Conservation (phyloP, 495 filamentous ascomycete species). For the Mycothermus thermophilus region DNA sequence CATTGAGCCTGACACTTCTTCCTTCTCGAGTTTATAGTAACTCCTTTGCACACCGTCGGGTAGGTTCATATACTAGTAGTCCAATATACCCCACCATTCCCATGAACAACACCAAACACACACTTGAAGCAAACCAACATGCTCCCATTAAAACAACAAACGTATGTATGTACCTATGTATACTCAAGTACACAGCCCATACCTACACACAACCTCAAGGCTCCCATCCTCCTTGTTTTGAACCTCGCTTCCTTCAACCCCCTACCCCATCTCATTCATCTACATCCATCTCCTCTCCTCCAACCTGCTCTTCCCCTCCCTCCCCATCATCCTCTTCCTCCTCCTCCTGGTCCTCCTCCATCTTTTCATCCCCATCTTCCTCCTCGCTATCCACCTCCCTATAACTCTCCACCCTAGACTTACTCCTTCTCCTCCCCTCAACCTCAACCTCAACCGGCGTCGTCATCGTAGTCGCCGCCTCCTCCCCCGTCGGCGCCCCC, state of each 20-base stretch:
- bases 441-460: too few relatives aligned
- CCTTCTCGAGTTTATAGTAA: too few relatives aligned
- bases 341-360: slow-evolving; percentile 4
- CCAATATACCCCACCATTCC: too few relatives aligned
- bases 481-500: slow-evolving; percentile 2
- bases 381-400: slow-evolving; percentile 19
- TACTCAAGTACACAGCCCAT: background rate
- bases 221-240: background rate
- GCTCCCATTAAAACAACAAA: too few relatives aligned
- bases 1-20: too few relatives aligned
- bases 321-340: background rate
- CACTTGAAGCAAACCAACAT: too few relatives aligned
- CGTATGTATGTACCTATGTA: too few relatives aligned
- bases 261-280: slow-evolving; percentile 2
- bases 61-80: too few relatives aligned
- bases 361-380: slow-evolving; percentile 17
- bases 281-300: background rate
- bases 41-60: too few relatives aligned
- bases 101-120: too few relatives aligned
- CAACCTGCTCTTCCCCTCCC: slow-evolving; percentile 12
- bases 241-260: background rate
- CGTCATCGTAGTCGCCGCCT: background rate
- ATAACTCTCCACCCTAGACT: slow-evolving; percentile 26
- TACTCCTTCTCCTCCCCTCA: slow-evolving; percentile 14
- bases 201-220: slow-evolving; percentile 1